phyloP scores from a whole-genome alignment of 1,139 yeast species.

The Arxiozyma bovina region DNA sequence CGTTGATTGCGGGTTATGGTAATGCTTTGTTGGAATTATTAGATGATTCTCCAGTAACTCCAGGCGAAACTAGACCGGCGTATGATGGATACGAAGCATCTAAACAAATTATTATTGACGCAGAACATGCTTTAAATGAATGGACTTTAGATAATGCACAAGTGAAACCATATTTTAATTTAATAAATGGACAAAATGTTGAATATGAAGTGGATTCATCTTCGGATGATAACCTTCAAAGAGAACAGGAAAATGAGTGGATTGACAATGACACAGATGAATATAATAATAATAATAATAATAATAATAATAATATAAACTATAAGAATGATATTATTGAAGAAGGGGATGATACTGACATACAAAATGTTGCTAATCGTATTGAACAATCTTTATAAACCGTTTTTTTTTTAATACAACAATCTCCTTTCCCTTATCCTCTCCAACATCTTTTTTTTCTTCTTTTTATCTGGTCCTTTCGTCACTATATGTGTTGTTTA shows the following conservation, averaged over 20 bases:
- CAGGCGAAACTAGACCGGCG: slow-evolving; percentile 98
- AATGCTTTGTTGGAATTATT: slow-evolving; percentile 91
- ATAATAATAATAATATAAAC: background rate
- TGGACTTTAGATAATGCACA: slow-evolving; percentile 96
- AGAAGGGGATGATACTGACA: background rate
- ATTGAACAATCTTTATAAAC: background rate
- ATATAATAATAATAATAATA: background rate
- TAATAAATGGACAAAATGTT: slow-evolving; percentile 38
- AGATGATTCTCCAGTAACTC: slow-evolving; percentile 95
- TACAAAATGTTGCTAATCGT: background rate
- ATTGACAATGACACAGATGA: background rate
- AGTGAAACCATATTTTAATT: slow-evolving; percentile 86
- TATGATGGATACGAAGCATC: slow-evolving; percentile 98
- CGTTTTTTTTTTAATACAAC: too few relatives aligned
- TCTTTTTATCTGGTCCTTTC: background rate
- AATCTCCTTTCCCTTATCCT: background rate
- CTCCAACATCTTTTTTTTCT: background rate
- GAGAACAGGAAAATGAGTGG: background rate
- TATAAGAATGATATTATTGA: background rate
- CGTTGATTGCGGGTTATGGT: slow-evolving; percentile 97
- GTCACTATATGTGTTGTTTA: background rate
- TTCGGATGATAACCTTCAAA: background rate
- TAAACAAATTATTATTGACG: slow-evolving; percentile 94
- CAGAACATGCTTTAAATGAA: slow-evolving; percentile 88
- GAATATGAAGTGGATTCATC: slow-evolving; percentile 38